Base-by-base conservation (phyloP, 805 yeast genomes). In the Wickerhamiella australiensis region DNA sequence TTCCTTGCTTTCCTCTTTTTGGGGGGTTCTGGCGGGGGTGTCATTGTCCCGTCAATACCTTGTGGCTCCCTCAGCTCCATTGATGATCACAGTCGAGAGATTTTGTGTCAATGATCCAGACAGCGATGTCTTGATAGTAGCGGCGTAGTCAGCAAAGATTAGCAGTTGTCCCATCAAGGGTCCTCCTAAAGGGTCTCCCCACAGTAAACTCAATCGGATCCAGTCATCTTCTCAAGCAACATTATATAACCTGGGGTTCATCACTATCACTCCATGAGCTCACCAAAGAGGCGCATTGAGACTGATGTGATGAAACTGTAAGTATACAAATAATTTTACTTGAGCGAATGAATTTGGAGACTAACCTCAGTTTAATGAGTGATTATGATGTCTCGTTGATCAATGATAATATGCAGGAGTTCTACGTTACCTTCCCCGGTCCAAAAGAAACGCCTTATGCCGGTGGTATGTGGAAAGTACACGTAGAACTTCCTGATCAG, bases 301-400 rank as follows among this genome's bases (percentile, higher is more conserved):
- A 85, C 92, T 25, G 98, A 90, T 65, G 96, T 90, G 43, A 87
- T 85, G 95, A 92, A 88, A 65, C 72, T 90, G 76, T 83, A 65
- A 61, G 82, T 73, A 46, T 29, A 11, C 33, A 29, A 29, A 3
- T 5, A 6, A 11, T 4, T n/a, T 11, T 11, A n/a, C 33, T 29
- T 29, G 7, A 5, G 3, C n/a, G 43, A n/a, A 22, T 27, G 31
- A 42, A 21, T 29, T 29, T 11, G 13, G 13, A 29, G 13, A 29
- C 33, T 29, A 29, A 29, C 33, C 33, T n/a, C 12, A 76, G 80
- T 36, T 64, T 90, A 67, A 87, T 86, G 95, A 84, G 95, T 67
- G 88, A 85, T 65, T 90, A 80, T 63, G 90, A 87, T 51, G 97
- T 90, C 17, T 76, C 79, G 9, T 71, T 90, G 47, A 78, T 85